These are phyloP conservation scores for Cetradonia linearis DNA, from an alignment of 495 filamentous ascomycete species.

Conservation along the genomic window DNA sequence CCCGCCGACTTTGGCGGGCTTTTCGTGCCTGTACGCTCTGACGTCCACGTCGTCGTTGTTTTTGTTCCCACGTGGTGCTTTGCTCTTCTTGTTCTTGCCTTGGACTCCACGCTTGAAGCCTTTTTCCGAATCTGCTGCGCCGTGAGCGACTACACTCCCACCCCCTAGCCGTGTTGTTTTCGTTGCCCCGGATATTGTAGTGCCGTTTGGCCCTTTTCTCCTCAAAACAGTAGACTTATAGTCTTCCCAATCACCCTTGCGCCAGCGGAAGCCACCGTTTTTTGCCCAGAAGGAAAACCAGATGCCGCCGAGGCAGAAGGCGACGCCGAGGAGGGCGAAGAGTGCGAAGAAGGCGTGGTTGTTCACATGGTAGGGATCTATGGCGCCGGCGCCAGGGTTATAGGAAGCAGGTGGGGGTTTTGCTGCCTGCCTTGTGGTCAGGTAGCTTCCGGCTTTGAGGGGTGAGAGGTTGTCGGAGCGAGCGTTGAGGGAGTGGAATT, in stretches of 20 bases:
- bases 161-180: conserved; percentile 71
- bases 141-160: conserved; percentile 59
- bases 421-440: conserved; percentile 13
- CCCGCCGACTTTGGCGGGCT: conserved; percentile 72
- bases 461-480: conserved; percentile 13
- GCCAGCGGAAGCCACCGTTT: conserved; percentile 87
- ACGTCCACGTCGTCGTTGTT: conserved; percentile 56
- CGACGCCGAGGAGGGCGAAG: conserved; percentile 73
- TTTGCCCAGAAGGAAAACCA: conserved; percentile 99
- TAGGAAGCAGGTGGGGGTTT: conserved; percentile 17
- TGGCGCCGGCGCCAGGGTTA: conserved; percentile 41
- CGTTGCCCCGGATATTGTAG: conserved; percentile 68
- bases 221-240: conserved; percentile 96
- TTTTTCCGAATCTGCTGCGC: conserved; percentile 48
- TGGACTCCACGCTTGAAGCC: conserved; percentile 27
- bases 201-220: conserved; percentile 80
- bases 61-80: conserved; percentile 34
- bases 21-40: conserved; percentile 72
- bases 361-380: conserved; percentile 61
- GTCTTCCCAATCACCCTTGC: conserved; percentile 84
- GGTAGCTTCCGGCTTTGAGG: conserved; percentile 16
- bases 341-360: conserved; percentile 73
- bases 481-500: neutral
- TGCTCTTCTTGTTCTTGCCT: conserved; percentile 35
- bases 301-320: conserved; percentile 63